Conservation (phyloP, 1,284 basidiomycete genomes). For the Salmacisia buchloeana region DNA sequence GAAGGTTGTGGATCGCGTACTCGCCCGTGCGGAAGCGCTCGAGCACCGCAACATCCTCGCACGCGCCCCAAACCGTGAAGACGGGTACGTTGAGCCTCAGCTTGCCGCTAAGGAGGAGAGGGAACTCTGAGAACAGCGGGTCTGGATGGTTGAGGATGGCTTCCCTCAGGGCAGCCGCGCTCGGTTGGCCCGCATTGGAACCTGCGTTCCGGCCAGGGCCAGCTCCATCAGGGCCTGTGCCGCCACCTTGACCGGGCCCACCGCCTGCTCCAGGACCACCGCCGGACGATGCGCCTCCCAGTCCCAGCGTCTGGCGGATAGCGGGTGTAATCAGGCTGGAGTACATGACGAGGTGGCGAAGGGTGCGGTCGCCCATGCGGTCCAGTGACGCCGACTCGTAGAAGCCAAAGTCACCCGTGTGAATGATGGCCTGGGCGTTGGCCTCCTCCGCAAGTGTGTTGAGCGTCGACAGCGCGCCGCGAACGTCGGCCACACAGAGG, state of each 20-base stretch:
- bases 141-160: constrained; percentile 50
- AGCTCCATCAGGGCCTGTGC: constrained; percentile 12
- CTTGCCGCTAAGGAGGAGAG: constrained; percentile 72
- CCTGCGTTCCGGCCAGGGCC: too few relatives aligned
- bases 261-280: constrained; percentile 59
- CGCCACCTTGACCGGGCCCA: constrained; percentile 24
- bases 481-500: constrained; percentile 91
- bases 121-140: constrained; percentile 76
- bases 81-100: constrained; percentile 63
- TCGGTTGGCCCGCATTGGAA: constrained; percentile 18
- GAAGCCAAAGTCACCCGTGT: constrained; percentile 99
- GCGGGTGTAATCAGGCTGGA: constrained; percentile 84
- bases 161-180: constrained; percentile 26
- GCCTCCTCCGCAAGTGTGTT: constrained; percentile 88
- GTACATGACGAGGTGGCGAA: constrained; percentile 93
- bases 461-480: constrained; percentile 63
- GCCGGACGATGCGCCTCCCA: constrained; percentile 51
- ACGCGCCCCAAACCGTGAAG: constrained; percentile 94
- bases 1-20: constrained; percentile 69
- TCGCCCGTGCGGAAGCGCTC: constrained; percentile 82
- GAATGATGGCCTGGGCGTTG: constrained; percentile 74
- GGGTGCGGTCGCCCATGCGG: constrained; percentile 78
- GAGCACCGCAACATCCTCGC: constrained; percentile 87
- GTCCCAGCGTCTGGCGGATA: constrained; percentile 57
- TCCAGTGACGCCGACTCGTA: constrained; percentile 79